Evolutionary conservation across 2,329 filamentous ascomycete genomes (phyloP).

Genomic region (Trichoderma afroharzianum): DNA sequence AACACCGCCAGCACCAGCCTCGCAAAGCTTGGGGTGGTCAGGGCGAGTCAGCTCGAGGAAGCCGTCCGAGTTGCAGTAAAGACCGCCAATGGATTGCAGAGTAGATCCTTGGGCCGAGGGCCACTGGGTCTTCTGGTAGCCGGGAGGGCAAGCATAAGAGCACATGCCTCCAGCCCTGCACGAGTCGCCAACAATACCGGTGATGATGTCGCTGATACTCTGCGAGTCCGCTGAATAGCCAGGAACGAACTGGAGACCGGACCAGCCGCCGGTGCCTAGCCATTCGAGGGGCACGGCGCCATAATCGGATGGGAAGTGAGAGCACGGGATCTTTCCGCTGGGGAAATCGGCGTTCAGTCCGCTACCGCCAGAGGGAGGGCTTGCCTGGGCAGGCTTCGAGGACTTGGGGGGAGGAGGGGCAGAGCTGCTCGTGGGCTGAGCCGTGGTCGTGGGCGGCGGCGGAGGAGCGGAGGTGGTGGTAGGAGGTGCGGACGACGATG

Average conservation of each 20-base stretch:
- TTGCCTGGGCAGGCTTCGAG: background rate
- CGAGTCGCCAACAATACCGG: constrained; percentile 55
- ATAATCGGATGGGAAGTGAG: constrained; percentile 72
- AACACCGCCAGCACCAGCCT: constrained; percentile 66
- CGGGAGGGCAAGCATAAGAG: constrained; percentile 88
- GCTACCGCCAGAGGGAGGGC: constrained; percentile 24
- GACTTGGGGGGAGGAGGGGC: constrained; percentile 20
- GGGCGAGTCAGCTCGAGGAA: constrained; percentile 75
- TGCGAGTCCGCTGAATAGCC: constrained; percentile 46
- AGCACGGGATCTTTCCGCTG: constrained; percentile 68
- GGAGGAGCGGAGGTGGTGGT: constrained; percentile 23
- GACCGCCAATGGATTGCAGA: constrained; percentile 82
- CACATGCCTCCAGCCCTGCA: constrained; percentile 69
- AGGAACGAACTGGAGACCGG: constrained; percentile 67
- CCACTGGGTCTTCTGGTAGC: constrained; percentile 93
- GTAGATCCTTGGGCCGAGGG: constrained; percentile 71
- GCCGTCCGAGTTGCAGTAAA: constrained; percentile 70
- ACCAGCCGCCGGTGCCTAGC: constrained; percentile 70
- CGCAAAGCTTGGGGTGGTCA: constrained; percentile 67
- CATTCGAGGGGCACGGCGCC: constrained; percentile 70
- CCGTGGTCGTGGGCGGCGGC: constrained; percentile 14
- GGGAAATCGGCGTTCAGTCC: constrained; percentile 70
- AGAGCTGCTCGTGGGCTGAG: constrained; percentile 27
- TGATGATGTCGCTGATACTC: constrained; percentile 63
- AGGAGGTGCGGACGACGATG: constrained; percentile 25